A percentile compares a stretch with the other conserved stretches of the same genome.
Conservation (phyloP, 2,329 filamentous ascomycete genomes). For the Monosporascus ibericus region DNA sequence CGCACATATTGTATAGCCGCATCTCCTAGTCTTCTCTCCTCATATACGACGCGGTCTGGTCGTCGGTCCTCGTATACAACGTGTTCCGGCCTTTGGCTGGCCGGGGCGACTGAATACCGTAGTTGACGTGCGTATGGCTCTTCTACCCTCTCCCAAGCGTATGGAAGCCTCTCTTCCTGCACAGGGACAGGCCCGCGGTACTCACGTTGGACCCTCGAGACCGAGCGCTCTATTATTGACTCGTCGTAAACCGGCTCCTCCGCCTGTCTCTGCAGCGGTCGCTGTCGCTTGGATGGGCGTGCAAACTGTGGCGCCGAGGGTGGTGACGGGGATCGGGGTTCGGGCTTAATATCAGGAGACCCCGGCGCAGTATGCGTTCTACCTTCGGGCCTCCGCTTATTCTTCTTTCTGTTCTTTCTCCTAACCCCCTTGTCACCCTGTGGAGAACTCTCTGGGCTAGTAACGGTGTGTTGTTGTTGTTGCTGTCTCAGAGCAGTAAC, state of each 20-base stretch:
- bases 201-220: constrained; percentile 28
- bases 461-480: constrained; percentile 35
- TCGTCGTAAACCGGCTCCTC: constrained; percentile 38
- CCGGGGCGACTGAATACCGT: constrained; percentile 23
- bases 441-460: constrained; percentile 56
- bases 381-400: constrained; percentile 45
- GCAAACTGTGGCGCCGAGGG: constrained; percentile 45
- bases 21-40: constrained; percentile 24
- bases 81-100: constrained; percentile 19
- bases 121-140: constrained; percentile 21
- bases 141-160: constrained; percentile 28
- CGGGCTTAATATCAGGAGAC: constrained; percentile 55
- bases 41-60: constrained; percentile 23
- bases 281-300: constrained; percentile 52
- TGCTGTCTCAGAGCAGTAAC: constrained; percentile 51
- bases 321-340: constrained; percentile 59
- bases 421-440: constrained; percentile 42
- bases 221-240: constrained; percentile 36
- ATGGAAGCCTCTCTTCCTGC: constrained; percentile 16
- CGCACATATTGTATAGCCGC: constrained; percentile 28
- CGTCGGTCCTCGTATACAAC: constrained; percentile 25
- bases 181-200: constrained; percentile 16
- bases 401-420: constrained; percentile 44
- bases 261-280: constrained; percentile 38
- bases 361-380: constrained; percentile 40